A percentile compares a stretch with the other conserved stretches of the same genome.
These are phyloP conservation scores for Xanthoceras sorbifolium DNA, from an alignment of 345 rosid genomes.

Conservation along the genomic window DNA sequence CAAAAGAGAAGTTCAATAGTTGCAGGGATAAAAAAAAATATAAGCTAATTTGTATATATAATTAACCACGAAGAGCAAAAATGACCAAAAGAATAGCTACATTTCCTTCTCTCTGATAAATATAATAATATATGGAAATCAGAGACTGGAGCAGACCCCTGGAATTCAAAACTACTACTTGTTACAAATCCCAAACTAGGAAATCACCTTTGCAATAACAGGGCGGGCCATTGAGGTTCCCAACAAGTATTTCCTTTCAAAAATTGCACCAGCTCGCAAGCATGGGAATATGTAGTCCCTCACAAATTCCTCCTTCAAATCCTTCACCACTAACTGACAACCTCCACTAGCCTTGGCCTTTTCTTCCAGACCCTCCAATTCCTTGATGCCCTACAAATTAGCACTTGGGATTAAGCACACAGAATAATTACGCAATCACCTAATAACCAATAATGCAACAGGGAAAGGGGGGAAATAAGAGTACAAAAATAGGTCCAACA, in stretches of 20 bases:
- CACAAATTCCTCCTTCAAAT: conserved; percentile 89
- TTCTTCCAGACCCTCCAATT: conserved; percentile 88
- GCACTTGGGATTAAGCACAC: background rate
- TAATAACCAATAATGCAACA: background rate
- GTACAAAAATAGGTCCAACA: background rate
- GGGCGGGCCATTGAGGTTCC: conserved; percentile 99
- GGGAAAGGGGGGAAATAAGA: background rate
- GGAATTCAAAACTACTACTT: conserved; percentile 9
- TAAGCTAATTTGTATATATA: background rate
- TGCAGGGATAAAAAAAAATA: background rate
- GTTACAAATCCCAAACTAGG: background rate
- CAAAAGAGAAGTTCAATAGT: background rate
- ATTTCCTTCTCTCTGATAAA: background rate
- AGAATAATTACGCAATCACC: background rate
- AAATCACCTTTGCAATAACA: conserved; percentile 89
- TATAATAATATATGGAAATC: background rate
- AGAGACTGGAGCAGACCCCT: background rate
- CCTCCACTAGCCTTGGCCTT: conserved; percentile 99
- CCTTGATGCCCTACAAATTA: conserved; percentile 67
- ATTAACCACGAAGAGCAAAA: conserved; percentile 6
- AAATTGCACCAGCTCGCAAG: conserved; percentile 91
- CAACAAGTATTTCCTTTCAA: conserved; percentile 86
- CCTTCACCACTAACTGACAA: conserved; percentile 88
- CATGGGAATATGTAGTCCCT: conserved; percentile 85
- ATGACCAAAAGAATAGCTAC: background rate